Evolutionary conservation across 345 rosid species (phyloP), one percentile per base, ranked within the genome.

Genomic region (Iberis pinnata): DNA sequence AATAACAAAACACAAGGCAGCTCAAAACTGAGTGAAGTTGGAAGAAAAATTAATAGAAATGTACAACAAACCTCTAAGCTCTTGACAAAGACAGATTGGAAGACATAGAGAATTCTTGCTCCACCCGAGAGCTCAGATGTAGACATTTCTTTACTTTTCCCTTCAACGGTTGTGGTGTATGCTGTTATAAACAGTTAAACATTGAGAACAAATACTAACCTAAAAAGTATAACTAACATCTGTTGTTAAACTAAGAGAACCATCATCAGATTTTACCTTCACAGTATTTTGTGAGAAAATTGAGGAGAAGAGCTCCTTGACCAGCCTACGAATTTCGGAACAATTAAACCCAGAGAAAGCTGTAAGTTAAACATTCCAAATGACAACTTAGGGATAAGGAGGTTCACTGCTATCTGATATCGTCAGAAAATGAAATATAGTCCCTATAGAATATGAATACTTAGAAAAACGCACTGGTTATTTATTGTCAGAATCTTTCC

Each of bases 41-140:
- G 12, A 62, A 3, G 32, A 12, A 29, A 13, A 39, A 41, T 12
- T 16, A 9, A 32, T 24, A 35, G 29, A 39, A 11, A 17, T 31
- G 49, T 39, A 27, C 56, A 65, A 58, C 80, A 52, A 32, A 90
- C 96, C 98, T 90, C 95, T 67, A 90, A 74, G 53, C 89, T 79
- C 72, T 84, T 82, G 46, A 90, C 96, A 69, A 84, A 90, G 36
- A 90, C 82, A 42, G 84, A 78, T 56, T 90, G 98, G 68, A 90
- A 87, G 55, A 90, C 81, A 63, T 84, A 90, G 58, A 79, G 95
- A 50, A 90, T 84, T 36, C 96, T 75, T 65, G 98, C 96, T 70
- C 96, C 98, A 42, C 98, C 96, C 12, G 93, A 75, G 24, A 90
- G 81, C 81, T 87, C 95, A 42, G 83, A 54, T 47, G 96, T 90